Evolutionary conservation across 2,329 filamentous ascomycete species (phyloP), one percentile per base, ranked within the genome.

Genomic region (Mycocentrospora acerina): DNA sequence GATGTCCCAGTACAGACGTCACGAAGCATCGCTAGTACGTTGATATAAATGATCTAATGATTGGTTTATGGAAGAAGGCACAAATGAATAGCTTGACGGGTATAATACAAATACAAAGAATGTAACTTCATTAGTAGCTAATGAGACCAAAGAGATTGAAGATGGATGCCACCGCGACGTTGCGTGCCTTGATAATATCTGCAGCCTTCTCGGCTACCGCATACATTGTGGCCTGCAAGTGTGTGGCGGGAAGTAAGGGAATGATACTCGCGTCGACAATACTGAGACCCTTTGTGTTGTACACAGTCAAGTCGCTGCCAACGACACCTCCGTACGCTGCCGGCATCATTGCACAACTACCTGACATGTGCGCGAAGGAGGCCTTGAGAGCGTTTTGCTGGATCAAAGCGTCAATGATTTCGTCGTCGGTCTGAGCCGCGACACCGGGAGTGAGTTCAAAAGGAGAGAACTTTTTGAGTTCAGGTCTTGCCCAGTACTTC

Each of bases 191-290:
- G 28, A 66, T 62, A 3, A 64, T 26, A 40, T 64, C 62, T 1
- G 59, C 60, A 2, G 55, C 60, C 36, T 62, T 64, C 40, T 63
- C 59, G 1, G 57, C 57, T 27, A 63, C 42, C 18, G 59, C 59
- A 40, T 64, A 65, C 46, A 63, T 57, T 1, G 58, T 64, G 2
- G 55, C 42, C 28, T 59, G 56, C 14, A 59, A 30, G 46, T 64
- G 58, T 8, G 58, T 50, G 2, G 51, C 54, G 1, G 56, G 59
- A n/a, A 63, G 52, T 36, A 62, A 32, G 1, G 59, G 57, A 7
- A 63, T 46, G 10, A 64, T 51, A 30, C 61, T 61, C 4, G 53
- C 60, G 44, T 67, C 62, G 0, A 64, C 55, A 2, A 67, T 51
- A 15, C 57, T 61, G 8, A 65, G 29, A 18, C 45, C 40, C n/a